Evolutionary conservation across 805 yeast species (phyloP), one percentile per base, ranked within the genome.

Genomic region (Candida railenensis): DNA sequence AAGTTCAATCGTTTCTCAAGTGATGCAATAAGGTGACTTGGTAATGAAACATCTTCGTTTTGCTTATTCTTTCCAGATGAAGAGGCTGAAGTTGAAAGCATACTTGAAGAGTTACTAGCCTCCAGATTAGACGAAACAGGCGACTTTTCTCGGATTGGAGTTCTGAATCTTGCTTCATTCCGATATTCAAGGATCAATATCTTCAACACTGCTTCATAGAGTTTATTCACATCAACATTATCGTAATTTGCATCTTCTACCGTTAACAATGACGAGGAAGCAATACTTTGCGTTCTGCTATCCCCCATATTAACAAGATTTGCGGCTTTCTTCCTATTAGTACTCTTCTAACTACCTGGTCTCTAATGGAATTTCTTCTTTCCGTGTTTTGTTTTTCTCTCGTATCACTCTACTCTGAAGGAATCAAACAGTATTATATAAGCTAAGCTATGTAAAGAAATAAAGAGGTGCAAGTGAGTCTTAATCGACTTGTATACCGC

Each of bases 111-210:
- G 25, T 18, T 18, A 7, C 32, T 28, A 14, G 34, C 14, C 16
- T 30, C 18, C 18, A 16, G 34, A 19, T 40, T 25, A 14, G 34
- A 5, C 36, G 16, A 7, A 5, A 15, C 12, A 7, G 15, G 39
- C 28, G 43, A 30, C 14, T 28, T 22, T 3, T 22, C 32, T 21
- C n/a, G 22, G 11, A 34, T 59, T 41, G 21, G 68, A 14, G 66
- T 70, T 43, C 74, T 63, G 64, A 83, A 85, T 33, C 89, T 63
- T 2, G 87, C 87, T 60, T 83, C 89, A 48, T 76, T 80, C 45
- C 78, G 66, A 54, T 85, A 83, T 41, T 81, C 85, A 16, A 86
- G 59, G 11, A 86, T 61, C 2, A 84, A 59, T 4, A 82, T 62
- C 54, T 82, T 81, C 40, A 85, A 56, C 1, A 83, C 72, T 25